phyloP scores from a whole-genome alignment of 2,329 filamentous ascomycete species.

The Beauveria bassiana region DNA sequence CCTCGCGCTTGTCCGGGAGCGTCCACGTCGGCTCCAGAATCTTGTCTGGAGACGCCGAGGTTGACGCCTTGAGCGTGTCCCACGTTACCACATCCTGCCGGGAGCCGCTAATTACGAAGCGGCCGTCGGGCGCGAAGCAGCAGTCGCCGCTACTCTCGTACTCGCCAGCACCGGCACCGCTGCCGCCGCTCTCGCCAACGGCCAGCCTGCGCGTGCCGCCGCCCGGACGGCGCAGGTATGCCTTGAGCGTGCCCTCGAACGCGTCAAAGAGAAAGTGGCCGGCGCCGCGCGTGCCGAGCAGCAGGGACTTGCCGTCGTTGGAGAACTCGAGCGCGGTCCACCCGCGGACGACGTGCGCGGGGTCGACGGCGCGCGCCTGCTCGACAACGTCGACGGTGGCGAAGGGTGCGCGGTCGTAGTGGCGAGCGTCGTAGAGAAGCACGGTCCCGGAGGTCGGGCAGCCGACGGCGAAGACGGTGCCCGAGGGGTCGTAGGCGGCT shows the following conservation, averaged over 20 bases:
- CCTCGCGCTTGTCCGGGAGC: constrained; percentile 59
- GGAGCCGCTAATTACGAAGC: constrained; percentile 77
- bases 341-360: constrained; percentile 53
- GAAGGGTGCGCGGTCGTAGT: constrained; percentile 89
- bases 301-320: constrained; percentile 83
- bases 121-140: constrained; percentile 82
- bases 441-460: constrained; percentile 72
- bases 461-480: constrained; percentile 82
- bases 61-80: constrained; percentile 59
- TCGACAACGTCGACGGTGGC: constrained; percentile 73
- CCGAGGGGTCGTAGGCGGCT: constrained; percentile 85
- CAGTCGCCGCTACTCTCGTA: constrained; percentile 65
- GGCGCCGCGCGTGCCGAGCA: constrained; percentile 74
- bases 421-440: constrained; percentile 85
- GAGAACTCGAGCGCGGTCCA: constrained; percentile 95
- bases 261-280: constrained; percentile 93
- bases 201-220: constrained; percentile 46
- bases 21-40: constrained; percentile 56
- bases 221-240: constrained; percentile 57
- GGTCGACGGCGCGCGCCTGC: constrained; percentile 37
- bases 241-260: constrained; percentile 73
- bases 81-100: constrained; percentile 73
- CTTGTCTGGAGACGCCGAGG: constrained; percentile 39
- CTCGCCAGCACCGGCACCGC: constrained; percentile 35
- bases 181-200: constrained; percentile 39